A percentile compares a stretch with the other conserved stretches of the same genome.
Conservation (phyloP, 129 eudicot genomes). For the Calendula officinalis region DNA sequence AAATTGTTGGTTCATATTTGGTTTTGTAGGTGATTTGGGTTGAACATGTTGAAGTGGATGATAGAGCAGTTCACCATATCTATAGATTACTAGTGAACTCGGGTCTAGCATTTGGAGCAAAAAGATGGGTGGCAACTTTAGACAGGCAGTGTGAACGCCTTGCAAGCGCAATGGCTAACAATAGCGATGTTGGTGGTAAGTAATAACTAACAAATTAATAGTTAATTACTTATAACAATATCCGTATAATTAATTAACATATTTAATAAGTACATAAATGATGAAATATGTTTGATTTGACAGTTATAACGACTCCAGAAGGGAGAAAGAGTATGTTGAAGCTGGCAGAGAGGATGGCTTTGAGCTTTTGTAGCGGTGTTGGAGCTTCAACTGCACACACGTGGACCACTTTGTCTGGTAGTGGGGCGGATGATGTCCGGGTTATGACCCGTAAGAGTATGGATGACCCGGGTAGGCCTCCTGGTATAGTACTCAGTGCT, state of each 20-base stretch:
- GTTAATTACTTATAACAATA: too few species aligned
- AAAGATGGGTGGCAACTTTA: constrained; percentile 84
- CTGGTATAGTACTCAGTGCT: constrained; percentile 96
- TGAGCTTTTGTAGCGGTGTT: constrained; percentile 93
- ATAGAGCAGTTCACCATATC: constrained; percentile 71
- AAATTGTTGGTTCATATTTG: background rate
- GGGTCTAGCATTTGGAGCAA: constrained; percentile 92
- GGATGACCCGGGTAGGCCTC: constrained; percentile 99
- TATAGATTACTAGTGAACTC: constrained; percentile 70
- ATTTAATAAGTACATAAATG: background rate
- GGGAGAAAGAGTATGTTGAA: constrained; percentile 98
- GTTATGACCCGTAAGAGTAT: constrained; percentile 97
- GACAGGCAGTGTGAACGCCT: constrained; percentile 96
- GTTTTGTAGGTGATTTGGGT: constrained; percentile 77
- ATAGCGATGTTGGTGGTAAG: constrained; percentile 87
- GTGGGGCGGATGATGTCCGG: constrained; percentile 95
- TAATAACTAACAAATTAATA: background rate
- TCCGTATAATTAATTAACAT: too few species aligned
- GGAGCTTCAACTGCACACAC: constrained; percentile 99
- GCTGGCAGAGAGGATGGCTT: constrained; percentile 96
- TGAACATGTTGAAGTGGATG: constrained; percentile 96
- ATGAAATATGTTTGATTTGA: background rate
- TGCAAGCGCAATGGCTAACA: constrained; percentile 91
- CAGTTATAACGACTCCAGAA: constrained; percentile 91
- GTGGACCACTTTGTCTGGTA: constrained; percentile 94